Percentiles rank a stretch among this genome's conserved stretches.
Evolutionary conservation across 1,284 basidiomycete species (phyloP).

Genomic region (Papiliotrema flavescens): DNA sequence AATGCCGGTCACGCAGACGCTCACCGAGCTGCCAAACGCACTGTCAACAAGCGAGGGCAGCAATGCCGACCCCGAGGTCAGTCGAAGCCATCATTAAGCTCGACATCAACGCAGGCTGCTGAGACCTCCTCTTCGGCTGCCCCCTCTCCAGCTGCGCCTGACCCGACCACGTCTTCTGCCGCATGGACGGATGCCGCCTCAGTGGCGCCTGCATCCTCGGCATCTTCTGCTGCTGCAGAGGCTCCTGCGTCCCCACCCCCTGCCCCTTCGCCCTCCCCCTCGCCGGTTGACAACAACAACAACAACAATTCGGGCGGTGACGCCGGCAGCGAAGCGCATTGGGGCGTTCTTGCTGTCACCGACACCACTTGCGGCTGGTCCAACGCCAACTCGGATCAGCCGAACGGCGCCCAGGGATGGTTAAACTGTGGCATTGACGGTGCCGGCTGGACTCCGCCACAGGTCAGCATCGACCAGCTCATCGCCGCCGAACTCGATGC

Average conservation of each 20-base stretch:
- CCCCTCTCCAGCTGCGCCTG: background rate
- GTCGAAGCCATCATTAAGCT: background rate
- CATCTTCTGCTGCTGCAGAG: background rate
- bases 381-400: constrained; percentile 50
- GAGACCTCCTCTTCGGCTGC: background rate
- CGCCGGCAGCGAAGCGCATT: constrained; percentile 1
- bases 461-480: constrained; percentile 56
- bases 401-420: constrained; percentile 72
- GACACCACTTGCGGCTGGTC: constrained; percentile 34
- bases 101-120: background rate
- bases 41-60: constrained; percentile 22
- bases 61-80: constrained; percentile 19
- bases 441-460: constrained; percentile 36
- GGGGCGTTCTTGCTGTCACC: constrained; percentile 14
- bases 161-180: background rate
- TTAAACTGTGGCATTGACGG: constrained; percentile 69
- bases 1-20: constrained; percentile 25
- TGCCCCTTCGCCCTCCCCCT: constrained; percentile 2
- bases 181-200: constrained; percentile 4
- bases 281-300: constrained; percentile 1
- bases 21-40: constrained; percentile 25
- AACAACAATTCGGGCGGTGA: background rate
- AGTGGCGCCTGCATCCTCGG: constrained; percentile 1
- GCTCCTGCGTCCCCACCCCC: background rate
- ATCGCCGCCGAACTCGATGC: constrained; percentile 56